Conservation (phyloP, 768 basidiomycete species). For the Mycena rebaudengoi region DNA sequence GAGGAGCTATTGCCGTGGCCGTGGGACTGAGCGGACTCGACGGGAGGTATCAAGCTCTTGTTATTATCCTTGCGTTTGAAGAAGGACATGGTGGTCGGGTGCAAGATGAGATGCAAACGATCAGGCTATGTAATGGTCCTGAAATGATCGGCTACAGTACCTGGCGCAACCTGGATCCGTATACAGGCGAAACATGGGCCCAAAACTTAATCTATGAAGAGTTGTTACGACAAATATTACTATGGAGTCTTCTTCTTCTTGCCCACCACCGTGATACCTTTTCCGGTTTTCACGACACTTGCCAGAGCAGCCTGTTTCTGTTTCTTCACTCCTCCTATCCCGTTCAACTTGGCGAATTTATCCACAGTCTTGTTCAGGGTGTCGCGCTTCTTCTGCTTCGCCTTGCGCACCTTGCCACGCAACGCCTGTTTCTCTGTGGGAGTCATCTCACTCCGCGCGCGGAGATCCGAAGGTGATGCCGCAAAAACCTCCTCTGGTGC, state of each 20-base stretch:
- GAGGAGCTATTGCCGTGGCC: conserved; percentile 46
- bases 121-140: no score
- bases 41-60: conserved; percentile 73
- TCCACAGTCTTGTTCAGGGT: conserved; percentile 69
- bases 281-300: conserved; percentile 84
- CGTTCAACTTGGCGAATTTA: conserved; percentile 65
- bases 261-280: conserved; percentile 88
- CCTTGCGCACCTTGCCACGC: conserved; percentile 74
- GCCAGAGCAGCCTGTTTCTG: conserved; percentile 88
- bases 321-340: conserved; percentile 67
- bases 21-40: conserved; percentile 46
- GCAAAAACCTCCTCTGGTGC: conserved; percentile 94
- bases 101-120: conserved; percentile 8
- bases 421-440: conserved; percentile 82
- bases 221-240: no score
- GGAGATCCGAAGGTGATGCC: conserved; percentile 61
- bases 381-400: conserved; percentile 73
- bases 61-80: conserved; percentile 79
- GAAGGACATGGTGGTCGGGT: conserved; percentile 60
- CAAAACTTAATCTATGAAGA: no score
- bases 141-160: no score
- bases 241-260: conserved; percentile 61
- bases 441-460: conserved; percentile 82
- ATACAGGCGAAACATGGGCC: no score
- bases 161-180: no score